Base-by-base conservation (phyloP, 805 yeast species). In the Zygosaccharomyces lentus region DNA sequence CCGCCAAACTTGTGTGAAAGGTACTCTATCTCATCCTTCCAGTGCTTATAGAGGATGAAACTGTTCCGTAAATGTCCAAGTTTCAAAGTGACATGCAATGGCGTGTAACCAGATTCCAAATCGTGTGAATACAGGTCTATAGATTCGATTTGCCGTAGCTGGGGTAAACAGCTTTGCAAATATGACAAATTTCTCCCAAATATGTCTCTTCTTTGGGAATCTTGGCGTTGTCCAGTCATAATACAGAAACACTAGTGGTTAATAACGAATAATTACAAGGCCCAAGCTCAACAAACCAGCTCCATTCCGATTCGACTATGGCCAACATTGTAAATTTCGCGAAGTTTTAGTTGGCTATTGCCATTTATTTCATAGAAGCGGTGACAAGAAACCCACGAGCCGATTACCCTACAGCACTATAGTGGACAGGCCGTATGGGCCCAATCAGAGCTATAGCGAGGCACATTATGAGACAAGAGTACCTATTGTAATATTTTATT, bases 81-180 rank as follows among this genome's bases (percentile, higher is more conserved):
- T 38, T 48, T 57, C 30, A 65, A 67, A 3, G 88, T 78, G 49
- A 80, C 76, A 62, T 90, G 96, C 24, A 90, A 69, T 21, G 87
- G 78, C 35, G 86, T 84, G 84, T 95, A 89, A 1, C 87, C 84
- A 58, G 78, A 87, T 63, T 89, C 96, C 43, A 69, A 69, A 62
- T 90, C 96, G 2, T 70, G 65, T 0, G 74, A 56, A 2, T 66
- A 54, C 2, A 73, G 53, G 43, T 80, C 78, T 9, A 62, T 50
- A 4, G 48, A 21, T 13, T 51, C 46, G 8, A 60, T 45, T 7
- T 48, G 39, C 12, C 49, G 43, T 9, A 50, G 50, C 32, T 49
- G 37, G n/a, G 55, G 49, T 10, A 54, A 48, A 23, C 59, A 60
- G 34, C 66, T 51, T 16, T 45, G 39, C 19, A 65, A 36, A 42